These are phyloP conservation scores for Aurantiochytrium sp. DNA, from an alignment of 108 stramenopile species.

Conservation along the genomic window DNA sequence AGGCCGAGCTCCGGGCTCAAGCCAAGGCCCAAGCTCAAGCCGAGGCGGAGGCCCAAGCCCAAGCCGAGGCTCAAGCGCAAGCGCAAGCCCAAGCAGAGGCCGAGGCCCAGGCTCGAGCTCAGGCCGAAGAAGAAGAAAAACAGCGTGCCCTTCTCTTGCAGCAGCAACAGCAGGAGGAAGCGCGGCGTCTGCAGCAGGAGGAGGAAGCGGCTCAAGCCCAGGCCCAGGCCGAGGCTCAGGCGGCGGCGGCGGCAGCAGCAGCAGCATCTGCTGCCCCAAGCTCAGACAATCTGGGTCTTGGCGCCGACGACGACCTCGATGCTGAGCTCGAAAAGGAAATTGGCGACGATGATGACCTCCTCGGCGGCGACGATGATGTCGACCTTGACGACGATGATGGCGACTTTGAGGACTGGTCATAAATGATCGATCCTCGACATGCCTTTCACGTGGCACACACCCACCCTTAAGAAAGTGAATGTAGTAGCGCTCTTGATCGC, in stretches of 20 bases:
- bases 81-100: not conserved
- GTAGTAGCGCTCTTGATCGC: too few species aligned
- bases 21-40: not conserved
- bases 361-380: not conserved
- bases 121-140: not conserved
- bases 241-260: not conserved
- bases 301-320: not conserved
- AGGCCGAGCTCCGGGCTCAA: not conserved
- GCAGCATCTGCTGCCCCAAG: not conserved
- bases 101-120: not conserved
- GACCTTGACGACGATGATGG: not conserved
- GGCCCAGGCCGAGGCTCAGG: not conserved
- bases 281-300: not conserved
- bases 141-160: not conserved
- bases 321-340: not conserved
- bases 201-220: not conserved
- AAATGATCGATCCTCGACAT: not conserved
- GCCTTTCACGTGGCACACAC: too few species aligned
- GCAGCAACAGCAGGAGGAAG: not conserved
- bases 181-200: not conserved
- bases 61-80: not conserved
- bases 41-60: not conserved
- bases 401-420: constrained; percentile 13
- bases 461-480: too few species aligned
- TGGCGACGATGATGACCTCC: not conserved